phyloP scores from a whole-genome alignment of 2,329 filamentous ascomycete genomes.

The Rhexocercosporidium sp. region DNA sequence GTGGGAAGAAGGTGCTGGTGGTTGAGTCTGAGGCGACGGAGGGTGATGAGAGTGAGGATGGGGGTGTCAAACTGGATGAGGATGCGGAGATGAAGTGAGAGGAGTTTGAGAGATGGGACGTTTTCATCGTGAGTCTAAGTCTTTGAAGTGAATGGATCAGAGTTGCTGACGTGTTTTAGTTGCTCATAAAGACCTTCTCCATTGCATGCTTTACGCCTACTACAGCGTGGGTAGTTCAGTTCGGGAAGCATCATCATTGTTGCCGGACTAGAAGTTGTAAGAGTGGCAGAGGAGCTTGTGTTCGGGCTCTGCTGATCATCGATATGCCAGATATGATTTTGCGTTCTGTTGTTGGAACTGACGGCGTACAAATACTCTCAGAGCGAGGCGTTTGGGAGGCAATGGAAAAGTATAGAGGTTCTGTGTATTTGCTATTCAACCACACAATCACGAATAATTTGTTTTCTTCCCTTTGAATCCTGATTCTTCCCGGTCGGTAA shows the following conservation, averaged over 20 bases:
- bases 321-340: no score
- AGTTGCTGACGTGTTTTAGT: no score
- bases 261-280: no score
- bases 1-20: background rate
- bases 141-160: no score
- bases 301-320: no score
- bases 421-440: constrained; percentile 28
- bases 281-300: no score
- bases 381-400: background rate
- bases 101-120: background rate
- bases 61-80: constrained; percentile 4
- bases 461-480: constrained; percentile 23
- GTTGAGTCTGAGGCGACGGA: background rate
- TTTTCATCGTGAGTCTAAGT: background rate
- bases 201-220: no score
- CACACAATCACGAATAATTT: no score
- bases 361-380: background rate
- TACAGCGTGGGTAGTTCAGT: no score
- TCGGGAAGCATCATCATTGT: no score
- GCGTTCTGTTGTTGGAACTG: background rate
- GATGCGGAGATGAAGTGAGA: constrained; percentile 7
- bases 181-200: no score
- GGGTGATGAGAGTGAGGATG: constrained; percentile 8
- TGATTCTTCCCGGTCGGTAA: constrained; percentile 43
- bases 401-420: constrained; percentile 30